Evolutionary conservation across 2,329 filamentous ascomycete genomes (phyloP).

Genomic region (Incumbomyces lentus): DNA sequence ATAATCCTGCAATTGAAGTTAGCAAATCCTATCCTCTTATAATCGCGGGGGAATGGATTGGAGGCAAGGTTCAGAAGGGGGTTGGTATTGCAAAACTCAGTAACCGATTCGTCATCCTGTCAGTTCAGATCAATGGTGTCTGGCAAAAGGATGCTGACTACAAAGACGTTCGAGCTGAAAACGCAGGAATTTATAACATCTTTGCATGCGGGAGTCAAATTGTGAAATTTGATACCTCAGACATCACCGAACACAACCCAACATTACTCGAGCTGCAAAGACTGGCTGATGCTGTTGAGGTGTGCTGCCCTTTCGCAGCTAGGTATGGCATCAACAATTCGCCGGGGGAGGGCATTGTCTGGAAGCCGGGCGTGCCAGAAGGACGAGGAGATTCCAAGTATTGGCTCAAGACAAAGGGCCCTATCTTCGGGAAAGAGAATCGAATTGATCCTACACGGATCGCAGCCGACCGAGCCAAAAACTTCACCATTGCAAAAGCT

Average conservation of each 20-base stretch:
- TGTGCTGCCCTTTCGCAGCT: background rate
- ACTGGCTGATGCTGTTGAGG: background rate
- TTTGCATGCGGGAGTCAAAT: background rate
- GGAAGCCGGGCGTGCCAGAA: background rate
- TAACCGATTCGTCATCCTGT: constrained; percentile 1
- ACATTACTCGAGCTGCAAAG: constrained; percentile 3
- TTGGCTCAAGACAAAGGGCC: constrained; percentile 5
- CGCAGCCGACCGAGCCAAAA: background rate
- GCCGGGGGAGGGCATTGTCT: background rate
- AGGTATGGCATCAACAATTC: background rate
- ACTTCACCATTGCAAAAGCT: background rate
- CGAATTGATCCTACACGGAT: background rate
- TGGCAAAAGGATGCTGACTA: constrained; percentile 2
- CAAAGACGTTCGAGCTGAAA: background rate
- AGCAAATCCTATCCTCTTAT: background rate
- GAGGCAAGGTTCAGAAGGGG: background rate
- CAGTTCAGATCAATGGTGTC: background rate
- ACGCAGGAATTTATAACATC: constrained; percentile 1
- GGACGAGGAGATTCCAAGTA: background rate
- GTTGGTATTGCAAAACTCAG: constrained; percentile 2
- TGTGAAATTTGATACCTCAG: background rate
- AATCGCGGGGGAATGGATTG: constrained; percentile 6
- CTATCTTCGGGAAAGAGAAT: constrained; percentile 1
- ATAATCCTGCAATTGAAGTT: background rate
- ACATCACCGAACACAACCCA: background rate